Evolutionary conservation across 257 asterid species (phyloP).

Genomic region (Scutellaria minor): DNA sequence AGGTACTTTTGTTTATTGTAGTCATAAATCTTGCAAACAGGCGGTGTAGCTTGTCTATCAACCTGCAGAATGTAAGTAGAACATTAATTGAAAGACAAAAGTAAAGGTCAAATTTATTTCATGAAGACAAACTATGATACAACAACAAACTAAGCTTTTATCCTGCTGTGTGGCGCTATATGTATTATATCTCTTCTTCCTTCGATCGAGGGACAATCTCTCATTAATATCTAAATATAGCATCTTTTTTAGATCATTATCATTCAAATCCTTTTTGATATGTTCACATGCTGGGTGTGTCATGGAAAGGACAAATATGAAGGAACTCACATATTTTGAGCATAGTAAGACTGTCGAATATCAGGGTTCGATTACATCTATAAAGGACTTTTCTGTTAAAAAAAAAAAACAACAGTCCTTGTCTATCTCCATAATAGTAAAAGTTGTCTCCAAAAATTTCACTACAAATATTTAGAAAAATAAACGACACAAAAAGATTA

Average conservation of each 20-base stretch:
- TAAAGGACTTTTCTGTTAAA: neutral
- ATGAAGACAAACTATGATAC: neutral
- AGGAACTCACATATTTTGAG: constrained; percentile 5
- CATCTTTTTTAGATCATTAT: neutral
- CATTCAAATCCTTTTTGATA: neutral
- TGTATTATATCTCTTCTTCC: too few relatives aligned
- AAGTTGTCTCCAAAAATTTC: constrained; percentile 16
- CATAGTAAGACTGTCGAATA: constrained; percentile 16
- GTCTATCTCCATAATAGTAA: neutral
- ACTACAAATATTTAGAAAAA: neutral
- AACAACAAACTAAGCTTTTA: neutral
- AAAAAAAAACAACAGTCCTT: neutral
- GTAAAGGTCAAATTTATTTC: constrained; percentile 20
- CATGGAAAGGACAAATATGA: constrained; percentile 11
- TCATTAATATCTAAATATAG: too few relatives aligned
- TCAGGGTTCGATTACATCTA: neutral
- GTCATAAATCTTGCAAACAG: constrained; percentile 86
- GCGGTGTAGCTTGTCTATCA: constrained; percentile 59
- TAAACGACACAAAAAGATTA: constrained; percentile 31
- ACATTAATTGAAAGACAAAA: constrained; percentile 26
- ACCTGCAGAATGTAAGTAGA: constrained; percentile 57
- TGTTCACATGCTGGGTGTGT: constrained; percentile 7
- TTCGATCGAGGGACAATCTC: too few relatives aligned
- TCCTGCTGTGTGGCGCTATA: too few relatives aligned
- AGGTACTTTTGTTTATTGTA: constrained; percentile 63